These are phyloP conservation scores for Phalaenopsis hybrid DNA, from an alignment of 116 monocot genomes.

Conservation along the genomic window DNA sequence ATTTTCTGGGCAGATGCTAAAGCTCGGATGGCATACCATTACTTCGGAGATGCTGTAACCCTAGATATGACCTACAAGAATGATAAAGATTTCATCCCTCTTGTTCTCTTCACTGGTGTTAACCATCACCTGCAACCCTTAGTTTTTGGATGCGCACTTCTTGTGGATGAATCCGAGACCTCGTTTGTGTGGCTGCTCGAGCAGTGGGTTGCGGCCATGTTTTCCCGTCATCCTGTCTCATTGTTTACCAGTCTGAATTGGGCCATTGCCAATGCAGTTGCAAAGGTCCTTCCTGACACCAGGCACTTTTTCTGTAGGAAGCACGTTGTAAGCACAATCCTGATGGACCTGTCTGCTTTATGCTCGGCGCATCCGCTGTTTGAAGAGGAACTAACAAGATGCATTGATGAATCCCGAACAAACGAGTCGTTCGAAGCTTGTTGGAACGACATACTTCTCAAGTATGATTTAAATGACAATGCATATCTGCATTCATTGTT, in stretches of 20 bases:
- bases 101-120: conserved; percentile 71
- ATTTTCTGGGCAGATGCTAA: conserved; percentile 90
- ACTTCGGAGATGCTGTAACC: conserved; percentile 78
- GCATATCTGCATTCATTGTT: conserved; percentile 56
- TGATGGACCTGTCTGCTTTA: conserved; percentile 36
- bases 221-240: conserved; percentile 41
- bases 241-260: conserved; percentile 36
- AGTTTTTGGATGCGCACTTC: conserved; percentile 67
- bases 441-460: conserved; percentile 48
- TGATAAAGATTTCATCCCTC: conserved; percentile 65
- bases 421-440: conserved; percentile 50
- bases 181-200: conserved; percentile 76
- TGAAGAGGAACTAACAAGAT: conserved; percentile 43
- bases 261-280: conserved; percentile 29
- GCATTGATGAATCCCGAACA: conserved; percentile 60
- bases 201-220: conserved; percentile 59
- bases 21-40: conserved; percentile 72
- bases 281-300: conserved; percentile 41
- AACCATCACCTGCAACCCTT: conserved; percentile 73
- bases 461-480: conserved; percentile 50
- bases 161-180: conserved; percentile 61
- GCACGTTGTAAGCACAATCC: conserved; percentile 35
- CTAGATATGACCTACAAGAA: conserved; percentile 57
- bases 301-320: conserved; percentile 45
- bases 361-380: conserved; percentile 34